Evolutionary conservation across 257 asterid species (phyloP).

Genomic region (Haberlea rhodopensis): DNA sequence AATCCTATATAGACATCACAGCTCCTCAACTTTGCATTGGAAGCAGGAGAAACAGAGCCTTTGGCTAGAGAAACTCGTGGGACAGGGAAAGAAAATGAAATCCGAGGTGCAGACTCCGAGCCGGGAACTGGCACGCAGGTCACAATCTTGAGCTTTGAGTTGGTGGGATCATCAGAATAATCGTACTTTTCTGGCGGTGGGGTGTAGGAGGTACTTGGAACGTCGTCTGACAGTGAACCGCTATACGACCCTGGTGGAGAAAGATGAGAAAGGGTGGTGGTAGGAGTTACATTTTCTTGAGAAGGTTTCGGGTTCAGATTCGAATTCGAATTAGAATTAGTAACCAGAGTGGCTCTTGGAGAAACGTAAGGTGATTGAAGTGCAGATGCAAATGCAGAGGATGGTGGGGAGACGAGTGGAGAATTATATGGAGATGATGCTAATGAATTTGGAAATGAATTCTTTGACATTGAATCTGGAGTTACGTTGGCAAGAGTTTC

Average conservation of each 20-base stretch:
- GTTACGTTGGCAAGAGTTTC: slow-evolving; percentile 26
- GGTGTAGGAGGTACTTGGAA: slow-evolving; percentile 82
- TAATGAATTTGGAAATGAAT: slow-evolving; percentile 34
- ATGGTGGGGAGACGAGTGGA: slow-evolving; percentile 72
- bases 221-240: slow-evolving; percentile 78
- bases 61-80: slow-evolving; percentile 82
- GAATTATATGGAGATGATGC: slow-evolving; percentile 67
- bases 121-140: slow-evolving; percentile 55
- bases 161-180: slow-evolving; percentile 40
- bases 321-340: slow-evolving; percentile 28
- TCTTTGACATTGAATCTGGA: slow-evolving; percentile 32
- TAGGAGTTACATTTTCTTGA: slow-evolving; percentile 42
- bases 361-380: slow-evolving; percentile 86
- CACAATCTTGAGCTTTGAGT: slow-evolving; percentile 57
- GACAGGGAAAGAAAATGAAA: slow-evolving; percentile 77
- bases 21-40: slow-evolving; percentile 75
- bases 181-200: slow-evolving; percentile 64
- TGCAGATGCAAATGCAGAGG: slow-evolving; percentile 91
- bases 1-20: slow-evolving; percentile 85
- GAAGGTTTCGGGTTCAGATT: slow-evolving; percentile 21
- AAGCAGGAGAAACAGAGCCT: slow-evolving; percentile 60
- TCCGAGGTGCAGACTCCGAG: slow-evolving; percentile 49
- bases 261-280: slow-evolving; percentile 47
- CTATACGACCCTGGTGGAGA: slow-evolving; percentile 66
- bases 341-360: slow-evolving; percentile 54